A percentile compares a stretch with the other conserved stretches of the same genome.
phyloP scores from a whole-genome alignment of 1,139 yeast species.

The Magnusiomyces magnusii region DNA sequence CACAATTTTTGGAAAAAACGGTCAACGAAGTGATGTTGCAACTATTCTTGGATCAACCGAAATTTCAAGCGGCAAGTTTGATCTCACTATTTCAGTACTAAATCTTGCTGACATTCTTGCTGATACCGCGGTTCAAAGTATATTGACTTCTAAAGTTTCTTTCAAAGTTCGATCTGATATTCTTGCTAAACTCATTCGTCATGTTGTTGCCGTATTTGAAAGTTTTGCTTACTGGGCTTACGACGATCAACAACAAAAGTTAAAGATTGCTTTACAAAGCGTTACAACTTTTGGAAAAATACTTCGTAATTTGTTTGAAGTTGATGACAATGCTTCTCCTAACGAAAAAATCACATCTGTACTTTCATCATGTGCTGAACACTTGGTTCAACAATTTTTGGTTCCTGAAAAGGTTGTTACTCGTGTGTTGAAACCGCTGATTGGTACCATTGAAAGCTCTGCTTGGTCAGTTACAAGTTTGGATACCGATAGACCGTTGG shows the following conservation, averaged over 20 bases:
- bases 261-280: conserved; percentile 53
- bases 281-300: conserved; percentile 51
- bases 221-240: conserved; percentile 68
- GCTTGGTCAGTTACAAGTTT: conserved; percentile 36
- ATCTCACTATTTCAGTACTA: conserved; percentile 53
- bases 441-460: conserved; percentile 45
- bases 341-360: conserved; percentile 43
- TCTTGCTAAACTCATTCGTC: conserved; percentile 47
- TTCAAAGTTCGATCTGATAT: conserved; percentile 47
- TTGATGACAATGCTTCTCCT: conserved; percentile 41
- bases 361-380: conserved; percentile 44
- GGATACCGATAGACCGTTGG: conserved; percentile 37
- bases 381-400: conserved; percentile 51
- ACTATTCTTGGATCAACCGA: conserved; percentile 67
- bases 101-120: conserved; percentile 49
- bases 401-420: conserved; percentile 44
- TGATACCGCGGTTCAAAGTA: conserved; percentile 44
- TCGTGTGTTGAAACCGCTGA: conserved; percentile 52
- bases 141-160: conserved; percentile 31
- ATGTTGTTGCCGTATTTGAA: conserved; percentile 62
- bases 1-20: conserved; percentile 53
- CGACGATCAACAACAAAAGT: conserved; percentile 46
- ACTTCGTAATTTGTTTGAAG: conserved; percentile 49
- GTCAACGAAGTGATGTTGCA: conserved; percentile 61
- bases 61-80: conserved; percentile 58